Evolutionary conservation across 106 monocot genomes (phyloP).

Genomic region (Dendrobium catenatum): DNA sequence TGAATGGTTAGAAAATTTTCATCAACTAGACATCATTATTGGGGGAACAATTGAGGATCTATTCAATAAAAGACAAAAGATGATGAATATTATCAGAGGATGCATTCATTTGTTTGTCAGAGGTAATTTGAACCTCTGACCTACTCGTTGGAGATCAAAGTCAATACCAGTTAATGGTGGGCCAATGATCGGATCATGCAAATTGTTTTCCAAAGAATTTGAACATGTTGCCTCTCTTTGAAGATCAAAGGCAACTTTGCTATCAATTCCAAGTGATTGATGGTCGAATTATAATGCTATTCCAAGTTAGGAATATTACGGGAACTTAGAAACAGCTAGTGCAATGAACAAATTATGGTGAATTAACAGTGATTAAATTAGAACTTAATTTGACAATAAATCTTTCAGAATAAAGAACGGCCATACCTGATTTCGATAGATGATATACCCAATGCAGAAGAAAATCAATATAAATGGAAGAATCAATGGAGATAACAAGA

Average conservation of each 20-base stretch:
- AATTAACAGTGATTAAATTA: background rate
- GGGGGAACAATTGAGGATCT: background rate
- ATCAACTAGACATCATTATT: too few species aligned
- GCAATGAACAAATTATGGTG: background rate
- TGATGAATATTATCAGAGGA: background rate
- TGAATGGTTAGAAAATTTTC: background rate
- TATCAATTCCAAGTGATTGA: background rate
- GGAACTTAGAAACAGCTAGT: background rate
- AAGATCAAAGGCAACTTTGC: background rate
- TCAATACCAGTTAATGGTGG: too few species aligned
- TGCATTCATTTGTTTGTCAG: background rate
- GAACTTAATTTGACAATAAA: background rate
- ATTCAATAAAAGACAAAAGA: background rate
- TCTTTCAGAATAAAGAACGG: background rate
- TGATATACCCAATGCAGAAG: constrained; percentile 81
- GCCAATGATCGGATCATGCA: too few species aligned
- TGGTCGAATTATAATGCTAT: background rate
- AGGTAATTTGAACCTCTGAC: too few species aligned
- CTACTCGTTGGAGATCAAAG: too few species aligned
- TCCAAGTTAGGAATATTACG: background rate
- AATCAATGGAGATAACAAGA: constrained; percentile 79
- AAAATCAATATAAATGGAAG: constrained; percentile 86
- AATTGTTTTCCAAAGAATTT: too few species aligned
- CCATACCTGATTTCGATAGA: constrained; percentile 93
- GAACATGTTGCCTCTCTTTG: too few species aligned